Evolutionary conservation across 805 yeast genomes (phyloP).

Genomic region (Candida rishiriensis): DNA sequence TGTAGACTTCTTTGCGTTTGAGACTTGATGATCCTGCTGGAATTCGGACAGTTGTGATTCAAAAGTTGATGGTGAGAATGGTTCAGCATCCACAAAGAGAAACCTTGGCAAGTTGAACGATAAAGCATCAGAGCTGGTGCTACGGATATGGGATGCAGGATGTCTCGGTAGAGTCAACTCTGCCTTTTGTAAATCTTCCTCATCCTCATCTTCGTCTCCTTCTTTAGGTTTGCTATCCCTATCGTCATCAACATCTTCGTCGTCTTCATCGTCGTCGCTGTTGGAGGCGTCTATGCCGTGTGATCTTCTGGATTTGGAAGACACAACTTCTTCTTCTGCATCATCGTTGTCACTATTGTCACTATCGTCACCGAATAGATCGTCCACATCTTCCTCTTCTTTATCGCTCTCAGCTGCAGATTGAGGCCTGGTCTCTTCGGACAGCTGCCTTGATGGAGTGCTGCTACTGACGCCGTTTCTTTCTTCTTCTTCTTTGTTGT

Average conservation of each 20-base stretch:
- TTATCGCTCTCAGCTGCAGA: background rate
- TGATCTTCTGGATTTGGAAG: slow-evolving; percentile 7
- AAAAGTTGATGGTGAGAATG: slow-evolving; percentile 65
- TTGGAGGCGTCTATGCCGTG: slow-evolving; percentile 15
- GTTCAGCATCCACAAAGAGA: slow-evolving; percentile 74
- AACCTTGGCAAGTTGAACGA: slow-evolving; percentile 75
- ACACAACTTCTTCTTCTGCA: slow-evolving; percentile 16
- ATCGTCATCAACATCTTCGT: slow-evolving; percentile 27
- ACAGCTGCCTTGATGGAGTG: background rate
- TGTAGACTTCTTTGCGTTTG: slow-evolving; percentile 36
- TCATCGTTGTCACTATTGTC: slow-evolving; percentile 16
- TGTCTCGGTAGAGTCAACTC: slow-evolving; percentile 48
- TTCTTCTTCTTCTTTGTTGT: background rate
- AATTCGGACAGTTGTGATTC: slow-evolving; percentile 48
- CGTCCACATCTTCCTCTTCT: slow-evolving; percentile 31
- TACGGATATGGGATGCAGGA: slow-evolving; percentile 35
- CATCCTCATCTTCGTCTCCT: slow-evolving; percentile 32
- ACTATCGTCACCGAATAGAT: slow-evolving; percentile 31
- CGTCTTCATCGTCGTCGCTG: slow-evolving; percentile 34
- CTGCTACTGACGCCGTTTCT: background rate
- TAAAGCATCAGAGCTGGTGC: slow-evolving; percentile 31
- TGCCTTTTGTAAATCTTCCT: slow-evolving; percentile 26
- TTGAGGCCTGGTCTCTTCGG: background rate
- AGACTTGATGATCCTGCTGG: slow-evolving; percentile 26
- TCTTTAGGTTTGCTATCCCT: slow-evolving; percentile 25